Base-by-base conservation (phyloP, 192 early-diverging fungal species). In the Geranomyces michiganensis region DNA sequence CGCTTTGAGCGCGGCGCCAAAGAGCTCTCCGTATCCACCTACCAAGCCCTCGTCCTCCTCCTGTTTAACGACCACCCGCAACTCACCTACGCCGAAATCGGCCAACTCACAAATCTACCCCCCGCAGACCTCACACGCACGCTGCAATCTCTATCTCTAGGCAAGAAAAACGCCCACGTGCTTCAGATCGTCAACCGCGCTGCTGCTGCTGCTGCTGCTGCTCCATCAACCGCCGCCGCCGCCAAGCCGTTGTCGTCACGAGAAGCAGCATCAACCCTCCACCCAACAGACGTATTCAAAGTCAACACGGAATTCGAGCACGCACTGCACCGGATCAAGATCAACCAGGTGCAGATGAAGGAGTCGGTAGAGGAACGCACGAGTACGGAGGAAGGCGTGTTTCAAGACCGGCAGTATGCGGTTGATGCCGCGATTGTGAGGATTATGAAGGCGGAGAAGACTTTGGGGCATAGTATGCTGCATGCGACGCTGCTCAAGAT, bases 361-460 rank as follows among this genome's bases (percentile, higher is more conserved):
- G 82, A 82, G 51, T 88, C 87, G 0, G 90, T 88, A 32, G 83
- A 85, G 60, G 95, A 99, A 64, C 82, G 91, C 59, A 85, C 90
- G 56, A 87, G 83, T 51, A 96, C 96, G 13, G 85, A 89, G 63
- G 92, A 91, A 33, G 85, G 90, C 19, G 93, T 99, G 51, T 92
- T 92, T 49, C 87, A 91, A 76, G 92, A 93, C 59, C 87, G 97
- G 9, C 87, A 93, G 75, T 94, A 95, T 70, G 87, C 92, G 75
- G 90, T 94, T 0, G 97, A 99, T 69, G 97, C 96, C 0, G 92
- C 92, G 1, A 89, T 97, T 67, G 97, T 99, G 21, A 79, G 97
- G 36, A 94, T 99, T 69, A 98, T 99, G 96, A 99, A 99, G 84
- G 85, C 89, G 45, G 76, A 92, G 46, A 97, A 94, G 74, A 82